These are phyloP conservation scores for Xylariaceae sp. DNA, from an alignment of 2,329 filamentous ascomycete species.

Conservation along the genomic window DNA sequence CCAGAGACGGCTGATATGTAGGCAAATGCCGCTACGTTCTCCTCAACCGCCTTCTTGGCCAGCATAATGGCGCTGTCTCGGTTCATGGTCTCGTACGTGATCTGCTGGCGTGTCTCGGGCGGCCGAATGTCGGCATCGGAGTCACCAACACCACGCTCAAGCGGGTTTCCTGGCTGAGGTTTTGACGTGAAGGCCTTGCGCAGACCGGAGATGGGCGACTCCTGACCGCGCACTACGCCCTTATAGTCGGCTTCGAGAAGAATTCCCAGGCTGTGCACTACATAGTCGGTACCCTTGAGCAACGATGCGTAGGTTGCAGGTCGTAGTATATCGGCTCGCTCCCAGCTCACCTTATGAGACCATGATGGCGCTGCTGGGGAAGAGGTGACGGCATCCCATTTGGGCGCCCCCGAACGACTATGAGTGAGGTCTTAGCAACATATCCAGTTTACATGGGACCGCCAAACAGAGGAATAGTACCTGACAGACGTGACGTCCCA, in stretches of 20 bases:
- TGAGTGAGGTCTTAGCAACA: conserved; percentile 19
- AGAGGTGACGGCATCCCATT: conserved; percentile 75
- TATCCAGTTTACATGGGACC: not conserved
- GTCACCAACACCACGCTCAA: conserved; percentile 53
- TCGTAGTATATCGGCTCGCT: conserved; percentile 78
- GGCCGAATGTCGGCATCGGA: conserved; percentile 58
- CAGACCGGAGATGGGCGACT: conserved; percentile 74
- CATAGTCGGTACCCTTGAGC: conserved; percentile 71
- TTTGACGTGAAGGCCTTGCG: conserved; percentile 69
- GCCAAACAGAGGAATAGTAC: conserved; percentile 40
- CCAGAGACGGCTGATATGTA: conserved; percentile 88
- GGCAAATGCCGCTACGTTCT: conserved; percentile 64
- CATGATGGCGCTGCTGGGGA: conserved; percentile 67
- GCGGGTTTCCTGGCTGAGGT: conserved; percentile 60
- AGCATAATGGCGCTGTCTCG: conserved; percentile 79
- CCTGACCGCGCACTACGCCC: conserved; percentile 74
- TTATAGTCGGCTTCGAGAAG: conserved; percentile 98
- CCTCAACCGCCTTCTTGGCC: conserved; percentile 66
- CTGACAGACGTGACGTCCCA: conserved; percentile 94
- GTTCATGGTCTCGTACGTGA: conserved; percentile 98
- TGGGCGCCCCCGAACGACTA: conserved; percentile 85
- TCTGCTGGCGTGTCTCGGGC: conserved; percentile 63
- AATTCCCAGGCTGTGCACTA: conserved; percentile 94
- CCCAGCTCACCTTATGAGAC: conserved; percentile 80
- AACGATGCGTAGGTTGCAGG: conserved; percentile 73